phyloP scores from a whole-genome alignment of 306 rosid species.

The Astragalus glycyphyllos region DNA sequence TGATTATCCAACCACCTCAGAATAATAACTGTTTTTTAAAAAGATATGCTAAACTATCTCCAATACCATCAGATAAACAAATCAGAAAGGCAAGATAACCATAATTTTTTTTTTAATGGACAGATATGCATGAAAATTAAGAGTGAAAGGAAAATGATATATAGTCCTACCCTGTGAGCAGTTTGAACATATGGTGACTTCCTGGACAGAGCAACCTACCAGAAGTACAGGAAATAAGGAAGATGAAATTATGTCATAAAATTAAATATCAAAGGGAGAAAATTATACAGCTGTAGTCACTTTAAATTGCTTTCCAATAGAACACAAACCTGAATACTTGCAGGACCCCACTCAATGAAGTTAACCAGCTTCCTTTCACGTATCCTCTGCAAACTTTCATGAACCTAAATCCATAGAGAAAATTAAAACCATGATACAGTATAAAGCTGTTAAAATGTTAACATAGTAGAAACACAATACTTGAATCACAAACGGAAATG shows the following conservation, averaged over 20 bases:
- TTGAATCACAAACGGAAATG: conserved; percentile 3
- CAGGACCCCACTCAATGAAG: conserved; percentile 99
- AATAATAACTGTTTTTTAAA: neutral
- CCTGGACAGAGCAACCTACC: conserved; percentile 94
- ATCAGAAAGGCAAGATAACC: conserved; percentile 13
- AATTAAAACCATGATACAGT: conserved; percentile 38
- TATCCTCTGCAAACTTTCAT: conserved; percentile 98
- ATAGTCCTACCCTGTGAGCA: conserved; percentile 78
- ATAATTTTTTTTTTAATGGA: neutral
- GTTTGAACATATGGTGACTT: conserved; percentile 99
- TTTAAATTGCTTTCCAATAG: conserved; percentile 29
- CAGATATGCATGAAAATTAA: neutral
- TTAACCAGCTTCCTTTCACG: conserved; percentile 98
- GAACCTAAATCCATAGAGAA: conserved; percentile 70
- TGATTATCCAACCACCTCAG: conserved; percentile 13
- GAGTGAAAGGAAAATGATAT: conserved; percentile 10
- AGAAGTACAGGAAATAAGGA: conserved; percentile 12
- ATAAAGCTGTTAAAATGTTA: conserved; percentile 21
- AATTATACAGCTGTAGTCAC: conserved; percentile 28
- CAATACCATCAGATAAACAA: conserved; percentile 30
- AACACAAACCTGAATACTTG: conserved; percentile 87
- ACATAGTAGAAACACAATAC: conserved; percentile 25
- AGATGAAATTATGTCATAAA: conserved; percentile 27
- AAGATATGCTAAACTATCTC: neutral
- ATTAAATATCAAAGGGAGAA: conserved; percentile 25